These are phyloP conservation scores for Cercospora canescens DNA, from an alignment of 2,329 filamentous ascomycete species.

Conservation along the genomic window DNA sequence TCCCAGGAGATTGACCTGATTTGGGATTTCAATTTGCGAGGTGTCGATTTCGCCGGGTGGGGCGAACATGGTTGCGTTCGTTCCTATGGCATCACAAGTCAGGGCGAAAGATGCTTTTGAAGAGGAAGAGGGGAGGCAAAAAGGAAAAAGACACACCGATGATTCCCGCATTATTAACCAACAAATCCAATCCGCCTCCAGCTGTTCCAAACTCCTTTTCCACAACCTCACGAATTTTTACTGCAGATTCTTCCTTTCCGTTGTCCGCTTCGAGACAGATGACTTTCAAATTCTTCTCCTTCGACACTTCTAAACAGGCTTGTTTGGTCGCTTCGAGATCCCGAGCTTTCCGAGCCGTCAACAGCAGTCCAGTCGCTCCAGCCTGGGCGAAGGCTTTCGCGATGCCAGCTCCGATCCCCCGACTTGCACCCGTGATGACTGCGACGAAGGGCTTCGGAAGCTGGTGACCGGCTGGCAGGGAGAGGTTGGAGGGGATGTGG, in stretches of 20 bases:
- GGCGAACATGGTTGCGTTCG: not conserved
- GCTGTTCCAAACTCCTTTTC: not conserved
- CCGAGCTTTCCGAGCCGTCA: conserved; percentile 28
- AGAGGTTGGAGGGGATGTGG: conserved; percentile 6
- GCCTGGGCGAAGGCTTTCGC: conserved; percentile 35
- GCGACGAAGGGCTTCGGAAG: conserved; percentile 27
- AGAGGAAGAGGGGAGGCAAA: too few relatives aligned
- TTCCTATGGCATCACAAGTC: not conserved
- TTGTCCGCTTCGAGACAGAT: not conserved
- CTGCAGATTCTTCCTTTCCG: not conserved
- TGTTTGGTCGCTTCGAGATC: conserved; percentile 26
- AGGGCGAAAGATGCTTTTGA: too few relatives aligned
- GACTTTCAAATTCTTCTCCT: not conserved
- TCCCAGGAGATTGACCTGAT: conserved; percentile 17
- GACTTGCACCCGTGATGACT: conserved; percentile 37
- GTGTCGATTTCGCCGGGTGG: conserved; percentile 12
- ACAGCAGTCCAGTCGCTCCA: conserved; percentile 32
- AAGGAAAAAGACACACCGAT: not conserved
- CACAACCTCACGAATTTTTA: not conserved
- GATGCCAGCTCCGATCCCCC: conserved; percentile 35
- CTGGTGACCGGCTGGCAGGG: not conserved
- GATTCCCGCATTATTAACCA: conserved; percentile 21
- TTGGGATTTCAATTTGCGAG: conserved; percentile 14
- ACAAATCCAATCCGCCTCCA: conserved; percentile 9
- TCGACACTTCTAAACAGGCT: conserved; percentile 16